phyloP scores from a whole-genome alignment of 495 filamentous ascomycete genomes.

The Trichoderma gamsii region DNA sequence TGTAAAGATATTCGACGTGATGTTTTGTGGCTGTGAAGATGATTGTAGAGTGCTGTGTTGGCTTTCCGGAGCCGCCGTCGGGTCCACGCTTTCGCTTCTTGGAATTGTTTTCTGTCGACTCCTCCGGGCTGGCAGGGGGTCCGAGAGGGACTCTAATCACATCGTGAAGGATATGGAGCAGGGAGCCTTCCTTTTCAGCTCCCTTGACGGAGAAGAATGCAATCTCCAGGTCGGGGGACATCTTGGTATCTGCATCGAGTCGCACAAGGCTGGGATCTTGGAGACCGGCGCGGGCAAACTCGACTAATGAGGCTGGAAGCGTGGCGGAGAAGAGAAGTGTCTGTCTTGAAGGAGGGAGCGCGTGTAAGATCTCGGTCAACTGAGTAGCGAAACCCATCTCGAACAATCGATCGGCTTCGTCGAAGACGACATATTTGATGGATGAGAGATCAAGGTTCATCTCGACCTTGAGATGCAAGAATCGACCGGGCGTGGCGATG shows the following conservation, averaged over 20 bases:
- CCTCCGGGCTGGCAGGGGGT: constrained; percentile 47
- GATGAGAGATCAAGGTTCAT: constrained; percentile 84
- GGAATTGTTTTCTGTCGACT: constrained; percentile 41
- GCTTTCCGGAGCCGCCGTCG: constrained; percentile 48
- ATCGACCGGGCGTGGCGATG: constrained; percentile 93
- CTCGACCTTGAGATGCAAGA: constrained; percentile 91
- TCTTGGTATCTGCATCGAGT: constrained; percentile 88
- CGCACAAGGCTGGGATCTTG: constrained; percentile 84
- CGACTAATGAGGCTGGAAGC: constrained; percentile 83
- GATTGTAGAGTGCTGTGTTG: constrained; percentile 80
- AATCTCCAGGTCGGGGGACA: constrained; percentile 87
- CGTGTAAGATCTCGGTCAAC: constrained; percentile 85
- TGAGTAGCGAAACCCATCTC: constrained; percentile 97
- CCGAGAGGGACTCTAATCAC: constrained; percentile 90
- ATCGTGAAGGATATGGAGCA: constrained; percentile 82
- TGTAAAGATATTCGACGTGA: constrained; percentile 89
- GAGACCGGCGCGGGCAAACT: constrained; percentile 89
- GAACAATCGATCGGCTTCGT: constrained; percentile 93
- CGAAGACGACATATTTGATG: constrained; percentile 87
- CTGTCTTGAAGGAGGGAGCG: constrained; percentile 75
- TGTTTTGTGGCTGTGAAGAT: constrained; percentile 93
- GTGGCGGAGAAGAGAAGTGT: constrained; percentile 94
- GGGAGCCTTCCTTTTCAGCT: constrained; percentile 84
- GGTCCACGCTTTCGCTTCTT: constrained; percentile 66
- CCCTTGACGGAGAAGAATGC: constrained; percentile 91